Evolutionary conservation across 257 asterid genomes (phyloP).

Genomic region (Echium plantagineum): DNA sequence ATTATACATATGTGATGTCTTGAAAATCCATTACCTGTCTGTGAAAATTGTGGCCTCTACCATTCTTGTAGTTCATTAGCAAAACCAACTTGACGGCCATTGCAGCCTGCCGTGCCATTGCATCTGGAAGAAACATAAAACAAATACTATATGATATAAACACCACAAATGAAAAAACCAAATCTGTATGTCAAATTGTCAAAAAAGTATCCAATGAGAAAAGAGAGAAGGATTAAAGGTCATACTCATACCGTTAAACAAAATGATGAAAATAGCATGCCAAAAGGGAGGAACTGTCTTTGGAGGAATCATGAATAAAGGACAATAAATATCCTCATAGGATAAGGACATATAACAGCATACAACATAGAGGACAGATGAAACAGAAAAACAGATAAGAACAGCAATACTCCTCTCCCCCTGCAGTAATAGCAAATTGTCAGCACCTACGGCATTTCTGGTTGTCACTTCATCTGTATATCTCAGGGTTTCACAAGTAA

Average conservation of each 20-base stretch:
- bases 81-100: constrained; percentile 52
- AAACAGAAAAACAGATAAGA: constrained; percentile 36
- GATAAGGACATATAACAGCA: constrained; percentile 53
- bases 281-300: constrained; percentile 61
- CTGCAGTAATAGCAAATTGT: constrained; percentile 24
- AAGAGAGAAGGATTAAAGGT: constrained; percentile 7
- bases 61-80: constrained; percentile 51
- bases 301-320: constrained; percentile 56
- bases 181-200: not conserved
- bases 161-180: not conserved
- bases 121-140: constrained; percentile 30
- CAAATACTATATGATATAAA: not conserved
- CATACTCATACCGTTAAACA: constrained; percentile 60
- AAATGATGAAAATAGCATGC: constrained; percentile 54
- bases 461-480: not conserved
- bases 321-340: constrained; percentile 38
- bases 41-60: constrained; percentile 56
- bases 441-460: constrained; percentile 7
- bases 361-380: constrained; percentile 37
- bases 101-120: constrained; percentile 54
- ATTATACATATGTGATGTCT: constrained; percentile 2
- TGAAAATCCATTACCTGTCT: constrained; percentile 39
- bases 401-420: constrained; percentile 52
- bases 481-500: not conserved
- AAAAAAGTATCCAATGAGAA: not conserved